Conservation (phyloP, 2,329 filamentous ascomycete genomes). For the Fusarium sp. region DNA sequence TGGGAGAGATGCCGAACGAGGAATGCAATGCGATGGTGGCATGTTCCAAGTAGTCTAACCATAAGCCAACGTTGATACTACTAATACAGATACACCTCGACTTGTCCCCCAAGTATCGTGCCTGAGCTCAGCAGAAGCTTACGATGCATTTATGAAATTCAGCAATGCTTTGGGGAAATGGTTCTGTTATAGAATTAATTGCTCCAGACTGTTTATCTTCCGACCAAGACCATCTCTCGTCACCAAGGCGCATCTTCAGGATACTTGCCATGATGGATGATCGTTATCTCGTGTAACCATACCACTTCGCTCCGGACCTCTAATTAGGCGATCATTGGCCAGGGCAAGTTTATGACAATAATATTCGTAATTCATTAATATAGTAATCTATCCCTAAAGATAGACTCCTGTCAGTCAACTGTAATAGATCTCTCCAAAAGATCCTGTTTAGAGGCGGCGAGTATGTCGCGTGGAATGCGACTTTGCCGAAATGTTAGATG, state of each 20-base stretch:
- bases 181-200: not conserved
- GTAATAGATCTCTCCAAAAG: not conserved
- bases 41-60: not conserved
- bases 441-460: not conserved
- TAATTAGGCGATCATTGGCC: not conserved
- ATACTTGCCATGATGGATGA: not conserved
- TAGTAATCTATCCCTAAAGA: not conserved
- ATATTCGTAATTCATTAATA: slow-evolving; percentile 19
- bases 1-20: slow-evolving; percentile 4
- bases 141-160: not conserved
- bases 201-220: not conserved
- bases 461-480: not conserved
- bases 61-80: not conserved
- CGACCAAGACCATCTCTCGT: not conserved
- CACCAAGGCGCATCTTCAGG: not conserved
- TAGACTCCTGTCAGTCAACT: not conserved
- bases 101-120: not conserved
- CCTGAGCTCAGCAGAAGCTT: not conserved
- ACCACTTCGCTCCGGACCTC: not conserved
- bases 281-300: not conserved
- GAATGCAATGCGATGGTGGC: slow-evolving; percentile 20
- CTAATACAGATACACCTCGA: not conserved
- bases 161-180: not conserved
- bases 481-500: not conserved
- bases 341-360: not conserved